Percentiles rank a stretch among this genome's conserved stretches.
Evolutionary conservation across 371 early-diverging fungal species (phyloP).

Genomic region (Syncephalastrum racemosum): DNA sequence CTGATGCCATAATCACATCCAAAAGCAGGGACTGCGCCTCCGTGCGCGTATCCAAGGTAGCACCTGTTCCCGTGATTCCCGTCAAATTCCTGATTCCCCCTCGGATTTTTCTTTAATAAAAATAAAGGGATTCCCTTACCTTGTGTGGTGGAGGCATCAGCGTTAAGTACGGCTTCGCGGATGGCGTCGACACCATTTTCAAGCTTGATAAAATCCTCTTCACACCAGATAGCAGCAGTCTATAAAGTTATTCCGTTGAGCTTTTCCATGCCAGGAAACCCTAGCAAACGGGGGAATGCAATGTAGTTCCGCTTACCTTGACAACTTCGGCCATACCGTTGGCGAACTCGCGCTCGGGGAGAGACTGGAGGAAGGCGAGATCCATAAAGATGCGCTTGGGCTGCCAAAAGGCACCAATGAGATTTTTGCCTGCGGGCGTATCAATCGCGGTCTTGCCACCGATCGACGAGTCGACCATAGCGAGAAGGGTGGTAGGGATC

Average conservation of each 20-base stretch:
- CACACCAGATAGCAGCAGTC: conserved; percentile 93
- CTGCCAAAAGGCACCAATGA: conserved; percentile 97
- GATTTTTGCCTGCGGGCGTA: conserved; percentile 93
- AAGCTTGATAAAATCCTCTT: conserved; percentile 83
- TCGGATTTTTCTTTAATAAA: no score
- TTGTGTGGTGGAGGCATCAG: conserved; percentile 47
- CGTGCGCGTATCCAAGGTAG: conserved; percentile 63
- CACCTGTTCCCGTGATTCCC: conserved; percentile 35
- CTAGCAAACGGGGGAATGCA: background rate
- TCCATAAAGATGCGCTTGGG: conserved; percentile 94
- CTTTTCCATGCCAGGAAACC: background rate
- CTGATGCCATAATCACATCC: conserved; percentile 87
- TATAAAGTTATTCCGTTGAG: background rate
- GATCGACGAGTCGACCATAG: conserved; percentile 98
- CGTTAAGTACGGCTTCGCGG: conserved; percentile 68
- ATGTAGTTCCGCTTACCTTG: conserved; percentile 51
- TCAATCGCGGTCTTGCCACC: conserved; percentile 98
- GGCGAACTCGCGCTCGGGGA: conserved; percentile 91
- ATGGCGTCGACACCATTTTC: conserved; percentile 85
- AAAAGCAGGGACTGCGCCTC: conserved; percentile 67
- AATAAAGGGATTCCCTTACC: conserved; percentile 30
- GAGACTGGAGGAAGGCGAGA: conserved; percentile 78
- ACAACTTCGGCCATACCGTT: conserved; percentile 98
- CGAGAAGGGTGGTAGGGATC: conserved; percentile 93
- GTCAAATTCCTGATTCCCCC: no score